Conservation (phyloP, 2,329 filamentous ascomycete species). For the Ophiostoma piceae region DNA sequence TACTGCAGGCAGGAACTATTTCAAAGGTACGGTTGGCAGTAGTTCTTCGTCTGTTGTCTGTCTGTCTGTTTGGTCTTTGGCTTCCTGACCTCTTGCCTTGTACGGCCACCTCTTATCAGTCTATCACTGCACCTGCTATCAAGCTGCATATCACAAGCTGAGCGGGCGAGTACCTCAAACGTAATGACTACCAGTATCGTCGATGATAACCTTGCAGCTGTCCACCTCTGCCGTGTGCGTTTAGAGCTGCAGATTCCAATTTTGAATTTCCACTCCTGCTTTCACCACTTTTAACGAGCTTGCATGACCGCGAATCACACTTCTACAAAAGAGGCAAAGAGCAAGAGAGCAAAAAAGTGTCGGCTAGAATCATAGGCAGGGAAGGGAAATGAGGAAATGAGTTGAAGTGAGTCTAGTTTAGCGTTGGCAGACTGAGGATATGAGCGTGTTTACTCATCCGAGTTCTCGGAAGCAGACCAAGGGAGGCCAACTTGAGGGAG, state of each 20-base stretch:
- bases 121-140: background rate
- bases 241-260: background rate
- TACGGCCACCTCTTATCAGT: background rate
- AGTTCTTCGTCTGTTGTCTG: background rate
- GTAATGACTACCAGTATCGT: background rate
- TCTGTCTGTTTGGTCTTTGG: too few relatives aligned
- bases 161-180: background rate
- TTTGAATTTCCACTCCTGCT: background rate
- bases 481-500: background rate
- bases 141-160: background rate
- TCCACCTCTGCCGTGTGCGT: background rate
- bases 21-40: background rate
- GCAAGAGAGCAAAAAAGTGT: background rate
- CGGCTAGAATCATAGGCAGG: background rate
- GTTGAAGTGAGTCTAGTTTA: background rate
- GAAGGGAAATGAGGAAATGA: background rate
- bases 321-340: slow-evolving; percentile 4
- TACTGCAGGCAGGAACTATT: background rate
- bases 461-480: background rate
- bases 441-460: background rate
- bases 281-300: background rate
- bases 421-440: background rate
- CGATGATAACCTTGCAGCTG: background rate
- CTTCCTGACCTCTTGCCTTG: background rate
- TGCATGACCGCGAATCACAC: background rate